phyloP scores from a whole-genome alignment of 345 rosid species.

The Pistacia integerrima region DNA sequence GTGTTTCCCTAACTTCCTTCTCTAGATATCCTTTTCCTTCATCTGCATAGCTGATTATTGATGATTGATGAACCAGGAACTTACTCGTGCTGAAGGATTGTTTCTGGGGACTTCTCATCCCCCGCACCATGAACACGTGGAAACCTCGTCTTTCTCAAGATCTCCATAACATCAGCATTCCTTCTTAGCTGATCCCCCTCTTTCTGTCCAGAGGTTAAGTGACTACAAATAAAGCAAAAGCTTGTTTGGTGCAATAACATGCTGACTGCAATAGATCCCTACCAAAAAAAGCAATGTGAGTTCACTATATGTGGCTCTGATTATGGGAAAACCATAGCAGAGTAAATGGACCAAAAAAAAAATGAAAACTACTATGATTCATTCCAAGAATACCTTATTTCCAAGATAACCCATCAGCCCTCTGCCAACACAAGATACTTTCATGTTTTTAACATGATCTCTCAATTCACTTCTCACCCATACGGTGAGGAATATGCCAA shows the following conservation, averaged over 20 bases:
- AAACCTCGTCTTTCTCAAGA: constrained; percentile 91
- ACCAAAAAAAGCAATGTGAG: constrained; percentile 30
- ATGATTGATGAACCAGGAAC: constrained; percentile 26
- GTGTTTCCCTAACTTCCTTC: neutral
- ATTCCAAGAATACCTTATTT: constrained; percentile 69
- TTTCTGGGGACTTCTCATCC: constrained; percentile 85
- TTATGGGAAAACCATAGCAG: neutral
- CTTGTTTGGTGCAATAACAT: constrained; percentile 92
- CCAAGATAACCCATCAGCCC: constrained; percentile 99
- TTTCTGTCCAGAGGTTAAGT: constrained; percentile 95
- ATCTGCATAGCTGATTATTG: neutral
- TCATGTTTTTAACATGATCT: constrained; percentile 89
- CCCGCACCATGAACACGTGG: constrained; percentile 62
- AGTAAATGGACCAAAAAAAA: constrained; percentile 9
- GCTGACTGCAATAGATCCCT: constrained; percentile 98
- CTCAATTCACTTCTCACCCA: constrained; percentile 92
- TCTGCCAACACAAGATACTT: constrained; percentile 96
- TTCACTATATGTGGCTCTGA: constrained; percentile 10
- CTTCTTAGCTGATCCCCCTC: constrained; percentile 93
- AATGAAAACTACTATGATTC: constrained; percentile 2
- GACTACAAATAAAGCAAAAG: constrained; percentile 92
- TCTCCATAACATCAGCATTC: constrained; percentile 96
- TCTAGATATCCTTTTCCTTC: neutral
- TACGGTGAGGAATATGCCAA: constrained; percentile 88
- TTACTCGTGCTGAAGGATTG: constrained; percentile 96